Percentiles rank a stretch among this genome's conserved stretches.
Conservation (phyloP, 805 yeast species). For the Schizosaccharomyces osmophilus region DNA sequence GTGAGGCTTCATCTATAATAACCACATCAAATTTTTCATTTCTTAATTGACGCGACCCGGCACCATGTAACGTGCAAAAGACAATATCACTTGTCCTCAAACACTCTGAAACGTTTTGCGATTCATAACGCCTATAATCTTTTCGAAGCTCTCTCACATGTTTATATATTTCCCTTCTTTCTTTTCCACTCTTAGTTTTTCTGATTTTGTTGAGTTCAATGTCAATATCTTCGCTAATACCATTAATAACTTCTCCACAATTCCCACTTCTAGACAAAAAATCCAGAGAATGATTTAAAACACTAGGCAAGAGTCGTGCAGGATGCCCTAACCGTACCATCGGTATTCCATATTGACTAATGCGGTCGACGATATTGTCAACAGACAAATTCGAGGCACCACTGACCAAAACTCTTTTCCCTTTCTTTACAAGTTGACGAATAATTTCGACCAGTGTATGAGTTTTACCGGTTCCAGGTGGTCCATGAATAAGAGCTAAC, state of each 20-base stretch:
- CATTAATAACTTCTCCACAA: constrained; percentile 36
- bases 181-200: constrained; percentile 37
- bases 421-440: constrained; percentile 35
- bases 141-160: constrained; percentile 44
- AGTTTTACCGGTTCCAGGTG: constrained; percentile 72
- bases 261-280: constrained; percentile 34
- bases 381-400: constrained; percentile 88
- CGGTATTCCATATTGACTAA: constrained; percentile 12
- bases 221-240: constrained; percentile 48
- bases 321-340: constrained; percentile 85
- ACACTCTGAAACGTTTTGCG: constrained; percentile 32
- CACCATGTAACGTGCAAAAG: constrained; percentile 67
- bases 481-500: constrained; percentile 43
- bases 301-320: constrained; percentile 44
- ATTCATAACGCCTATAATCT: constrained; percentile 46
- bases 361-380: constrained; percentile 67
- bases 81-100: constrained; percentile 42
- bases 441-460: constrained; percentile 63
- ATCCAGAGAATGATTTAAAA: constrained; percentile 52
- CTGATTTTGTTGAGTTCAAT: constrained; percentile 27
- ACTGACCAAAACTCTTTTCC: constrained; percentile 51
- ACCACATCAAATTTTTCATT: constrained; percentile 39
- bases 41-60: constrained; percentile 14
- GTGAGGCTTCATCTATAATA: constrained; percentile 88
- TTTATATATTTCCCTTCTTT: constrained; percentile 39